Base-by-base conservation (phyloP, 2,329 filamentous ascomycete species). In the Fusarium gaditjirri region DNA sequence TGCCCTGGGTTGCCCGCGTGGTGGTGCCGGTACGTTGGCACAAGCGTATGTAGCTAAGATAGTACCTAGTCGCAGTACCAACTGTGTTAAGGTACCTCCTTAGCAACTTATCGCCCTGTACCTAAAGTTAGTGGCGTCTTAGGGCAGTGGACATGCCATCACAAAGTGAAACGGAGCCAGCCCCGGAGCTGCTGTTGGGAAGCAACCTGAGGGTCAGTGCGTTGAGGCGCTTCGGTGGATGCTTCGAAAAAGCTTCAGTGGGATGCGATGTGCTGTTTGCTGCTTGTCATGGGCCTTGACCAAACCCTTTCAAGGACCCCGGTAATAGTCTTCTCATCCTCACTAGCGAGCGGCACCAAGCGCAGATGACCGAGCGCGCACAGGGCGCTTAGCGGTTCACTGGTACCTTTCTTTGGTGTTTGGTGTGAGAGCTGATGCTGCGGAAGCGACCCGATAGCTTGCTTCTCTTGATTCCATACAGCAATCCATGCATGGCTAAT, bases 291-390 rank as follows among this genome's bases (percentile, higher is more conserved):
- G 70, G 70, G 68, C 68, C 65, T 70, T 57, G 38, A 42, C 60
- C 59, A 58, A 43, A 54, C 69, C 49, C 70, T 67, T 69, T 58
- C 47, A 68, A 68, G 64, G 57, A 71, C 65, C 75, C 73, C 61
- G 31, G 67, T 65, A 65, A 61, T 47, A 55, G 65, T 56, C 65
- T 69, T 62, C 60, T 69, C 47, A 61, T 60, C 67, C 63, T 61
- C 58, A 50, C 70, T 73, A 73, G 70, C 53, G 71, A 66, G 65
- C 72, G 71, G 75, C 74, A 68, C 75, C 75, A 75, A 74, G 75
- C 73, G 75, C 75, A 77, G 69, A 77, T 77, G 75, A 77, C 75
- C 75, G 75, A 77, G 71, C 70, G 72, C 74, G 75, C 75, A 77
- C 75, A 75, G 75, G 68, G 67, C 75, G 72, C 68, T 55, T 50